Conservation (phyloP, 2,329 filamentous ascomycete genomes). For the Cordyceps tenuipes region DNA sequence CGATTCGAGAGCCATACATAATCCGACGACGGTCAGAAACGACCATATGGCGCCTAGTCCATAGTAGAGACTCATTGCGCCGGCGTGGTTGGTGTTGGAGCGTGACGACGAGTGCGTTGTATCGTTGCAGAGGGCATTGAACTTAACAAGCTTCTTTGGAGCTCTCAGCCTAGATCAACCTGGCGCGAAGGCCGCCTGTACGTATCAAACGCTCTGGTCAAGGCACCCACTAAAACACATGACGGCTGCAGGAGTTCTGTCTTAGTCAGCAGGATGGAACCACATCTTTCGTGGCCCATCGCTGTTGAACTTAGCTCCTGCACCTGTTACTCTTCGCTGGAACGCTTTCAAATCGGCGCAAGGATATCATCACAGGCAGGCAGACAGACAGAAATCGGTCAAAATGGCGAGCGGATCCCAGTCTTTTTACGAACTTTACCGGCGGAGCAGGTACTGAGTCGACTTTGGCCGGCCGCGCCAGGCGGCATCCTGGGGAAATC, state of each 20-base stretch:
- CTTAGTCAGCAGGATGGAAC: not conserved
- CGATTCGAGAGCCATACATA: constrained; percentile 52
- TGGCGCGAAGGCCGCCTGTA: constrained; percentile 15
- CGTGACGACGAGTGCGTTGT: constrained; percentile 17
- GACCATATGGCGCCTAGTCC: constrained; percentile 59
- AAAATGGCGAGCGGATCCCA: constrained; percentile 43
- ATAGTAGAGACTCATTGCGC: constrained; percentile 64
- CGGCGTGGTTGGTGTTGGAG: constrained; percentile 18
- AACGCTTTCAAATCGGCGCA: not conserved
- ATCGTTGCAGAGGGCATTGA: constrained; percentile 14
- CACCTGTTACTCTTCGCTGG: not conserved
- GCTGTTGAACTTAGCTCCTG: not conserved
- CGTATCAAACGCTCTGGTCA: constrained; percentile 3
- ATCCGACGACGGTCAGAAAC: constrained; percentile 64
- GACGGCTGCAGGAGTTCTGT: not conserved
- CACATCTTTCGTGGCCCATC: not conserved
- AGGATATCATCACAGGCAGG: not conserved
- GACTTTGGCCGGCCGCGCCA: constrained; percentile 10
- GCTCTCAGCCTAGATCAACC: constrained; percentile 14
- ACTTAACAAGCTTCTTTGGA: constrained; percentile 14
- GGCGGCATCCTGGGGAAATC: constrained; percentile 13
- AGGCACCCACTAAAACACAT: constrained; percentile 11
- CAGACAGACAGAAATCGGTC: not conserved
- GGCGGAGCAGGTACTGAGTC: constrained; percentile 78
- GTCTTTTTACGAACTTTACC: constrained; percentile 89